These are phyloP conservation scores for Lipomyces orientalis DNA, from an alignment of 805 yeast species.

Conservation along the genomic window DNA sequence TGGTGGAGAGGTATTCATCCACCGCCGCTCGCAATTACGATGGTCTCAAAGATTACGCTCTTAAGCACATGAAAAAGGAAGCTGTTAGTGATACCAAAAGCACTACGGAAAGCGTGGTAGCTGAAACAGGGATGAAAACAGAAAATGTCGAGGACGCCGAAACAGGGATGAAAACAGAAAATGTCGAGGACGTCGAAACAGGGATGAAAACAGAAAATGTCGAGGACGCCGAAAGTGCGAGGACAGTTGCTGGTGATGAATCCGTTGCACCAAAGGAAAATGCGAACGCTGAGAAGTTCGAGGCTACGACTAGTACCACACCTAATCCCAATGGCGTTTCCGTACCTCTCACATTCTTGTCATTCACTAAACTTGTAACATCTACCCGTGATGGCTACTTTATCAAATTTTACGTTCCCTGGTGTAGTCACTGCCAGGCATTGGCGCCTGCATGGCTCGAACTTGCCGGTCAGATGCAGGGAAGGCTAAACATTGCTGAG, in stretches of 20 bases:
- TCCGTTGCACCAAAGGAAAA: background rate
- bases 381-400: constrained; percentile 48
- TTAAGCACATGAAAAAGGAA: constrained; percentile 8
- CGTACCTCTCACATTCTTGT: constrained; percentile 40
- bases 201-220: background rate
- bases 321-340: constrained; percentile 49
- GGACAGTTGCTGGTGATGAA: background rate
- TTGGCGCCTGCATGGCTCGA: constrained; percentile 48
- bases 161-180: no score
- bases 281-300: constrained; percentile 5
- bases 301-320: constrained; percentile 6
- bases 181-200: no score
- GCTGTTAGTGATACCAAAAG: background rate
- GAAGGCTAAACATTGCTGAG: constrained; percentile 49
- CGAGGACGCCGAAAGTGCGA: background rate
- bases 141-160: no score
- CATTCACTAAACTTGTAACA: constrained; percentile 43
- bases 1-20: constrained; percentile 38
- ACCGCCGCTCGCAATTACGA: constrained; percentile 21
- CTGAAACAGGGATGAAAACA: no score
- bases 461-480: constrained; percentile 44
- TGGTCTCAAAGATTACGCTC: constrained; percentile 29
- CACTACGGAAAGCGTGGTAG: background rate
- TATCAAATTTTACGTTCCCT: constrained; percentile 50
- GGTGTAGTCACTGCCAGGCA: constrained; percentile 49